Percentiles rank a stretch among this genome's conserved stretches.
phyloP scores from a whole-genome alignment of 2,329 filamentous ascomycete species.

The Colletotrichum lindemuthianum region DNA sequence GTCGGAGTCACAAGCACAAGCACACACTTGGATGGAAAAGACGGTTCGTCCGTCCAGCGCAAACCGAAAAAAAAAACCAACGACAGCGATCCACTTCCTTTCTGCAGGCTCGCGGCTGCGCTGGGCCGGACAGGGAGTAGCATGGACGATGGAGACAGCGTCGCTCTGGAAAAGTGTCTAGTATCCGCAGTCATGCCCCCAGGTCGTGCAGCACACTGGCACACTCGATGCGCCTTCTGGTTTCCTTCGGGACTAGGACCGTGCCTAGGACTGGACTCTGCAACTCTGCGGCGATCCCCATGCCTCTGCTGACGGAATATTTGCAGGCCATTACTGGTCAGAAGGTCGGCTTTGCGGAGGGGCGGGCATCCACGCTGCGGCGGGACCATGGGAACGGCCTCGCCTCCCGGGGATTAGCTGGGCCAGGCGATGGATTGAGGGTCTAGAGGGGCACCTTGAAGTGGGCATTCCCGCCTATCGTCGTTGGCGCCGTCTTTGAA shows the following conservation, averaged over 20 bases:
- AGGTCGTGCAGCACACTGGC: constrained; percentile 16
- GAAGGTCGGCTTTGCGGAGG: constrained; percentile 11
- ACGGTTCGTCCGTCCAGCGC: constrained; percentile 30
- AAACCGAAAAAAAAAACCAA: constrained; percentile 17
- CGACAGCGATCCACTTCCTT: constrained; percentile 28
- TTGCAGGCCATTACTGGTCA: constrained; percentile 12
- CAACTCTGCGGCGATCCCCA: constrained; percentile 16
- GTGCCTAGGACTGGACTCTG: background rate
- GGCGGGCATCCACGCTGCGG: constrained; percentile 7
- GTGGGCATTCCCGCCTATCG: constrained; percentile 28
- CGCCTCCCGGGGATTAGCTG: constrained; percentile 22
- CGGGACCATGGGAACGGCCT: constrained; percentile 13
- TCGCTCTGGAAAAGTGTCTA: background rate
- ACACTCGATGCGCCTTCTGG: background rate
- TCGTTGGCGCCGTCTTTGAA: constrained; percentile 8
- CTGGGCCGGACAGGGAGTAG: constrained; percentile 32
- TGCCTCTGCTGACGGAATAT: constrained; percentile 25
- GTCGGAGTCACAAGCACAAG: constrained; percentile 30
- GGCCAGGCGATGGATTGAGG: background rate
- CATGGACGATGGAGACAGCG: constrained; percentile 10
- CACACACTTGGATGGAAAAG: constrained; percentile 7
- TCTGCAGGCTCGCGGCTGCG: constrained; percentile 34
- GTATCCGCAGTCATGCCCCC: constrained; percentile 33
- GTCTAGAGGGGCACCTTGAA: background rate
- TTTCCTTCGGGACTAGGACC: background rate